These are phyloP conservation scores for Populus hybrid DNA, from an alignment of 441 rosid species.

Conservation along the genomic window DNA sequence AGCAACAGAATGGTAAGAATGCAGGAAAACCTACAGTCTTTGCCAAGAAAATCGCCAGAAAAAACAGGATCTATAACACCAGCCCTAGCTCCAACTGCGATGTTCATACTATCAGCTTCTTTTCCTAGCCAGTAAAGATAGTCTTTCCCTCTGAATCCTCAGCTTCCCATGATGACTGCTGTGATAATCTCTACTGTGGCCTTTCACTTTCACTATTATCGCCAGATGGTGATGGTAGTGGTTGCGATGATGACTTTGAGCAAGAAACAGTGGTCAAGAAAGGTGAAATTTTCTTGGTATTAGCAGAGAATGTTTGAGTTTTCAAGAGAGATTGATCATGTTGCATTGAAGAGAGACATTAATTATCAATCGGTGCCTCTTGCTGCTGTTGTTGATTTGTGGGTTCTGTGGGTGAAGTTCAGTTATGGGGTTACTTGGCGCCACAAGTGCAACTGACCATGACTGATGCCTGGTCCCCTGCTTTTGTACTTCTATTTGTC, in stretches of 20 bases:
- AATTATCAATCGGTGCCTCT: neutral
- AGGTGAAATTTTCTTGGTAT: constrained; percentile 15
- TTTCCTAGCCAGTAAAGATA: constrained; percentile 77
- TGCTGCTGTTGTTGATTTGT: neutral
- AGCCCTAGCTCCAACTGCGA: constrained; percentile 78
- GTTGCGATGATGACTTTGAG: constrained; percentile 37
- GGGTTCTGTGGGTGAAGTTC: constrained; percentile 4
- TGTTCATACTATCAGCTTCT: constrained; percentile 80
- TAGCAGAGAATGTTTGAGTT: constrained; percentile 7
- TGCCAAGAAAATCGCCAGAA: constrained; percentile 76
- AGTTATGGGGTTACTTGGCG: neutral
- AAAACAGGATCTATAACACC: constrained; percentile 85
- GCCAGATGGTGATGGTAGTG: constrained; percentile 1
- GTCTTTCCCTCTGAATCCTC: constrained; percentile 75
- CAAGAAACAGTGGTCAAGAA: constrained; percentile 30
- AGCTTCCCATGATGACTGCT: constrained; percentile 90
- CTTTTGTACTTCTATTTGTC: neutral
- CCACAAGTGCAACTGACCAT: constrained; percentile 1
- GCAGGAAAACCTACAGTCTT: constrained; percentile 49
- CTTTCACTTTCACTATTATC: constrained; percentile 13
- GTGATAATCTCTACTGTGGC: constrained; percentile 42
- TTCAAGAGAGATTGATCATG: constrained; percentile 21
- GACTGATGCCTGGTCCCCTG: neutral
- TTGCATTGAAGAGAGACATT: constrained; percentile 22
- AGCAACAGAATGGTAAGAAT: neutral